Base-by-base conservation (phyloP, 2,329 filamentous ascomycete species). In the Byssothecium circinans region DNA sequence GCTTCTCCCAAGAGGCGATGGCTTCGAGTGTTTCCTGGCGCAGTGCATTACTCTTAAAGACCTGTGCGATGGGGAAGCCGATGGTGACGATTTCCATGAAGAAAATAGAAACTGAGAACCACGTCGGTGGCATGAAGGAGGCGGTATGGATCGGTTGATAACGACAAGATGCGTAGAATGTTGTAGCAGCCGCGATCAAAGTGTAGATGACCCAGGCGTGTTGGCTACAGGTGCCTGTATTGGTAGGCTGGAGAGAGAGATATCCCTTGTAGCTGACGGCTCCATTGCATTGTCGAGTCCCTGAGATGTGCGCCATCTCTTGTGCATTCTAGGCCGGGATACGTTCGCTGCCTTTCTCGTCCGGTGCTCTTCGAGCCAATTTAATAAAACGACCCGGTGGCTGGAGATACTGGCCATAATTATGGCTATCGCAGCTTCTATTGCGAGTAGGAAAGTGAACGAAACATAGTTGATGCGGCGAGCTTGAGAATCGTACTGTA, bases 61-160 rank as follows among this genome's bases (percentile, higher is more conserved):
- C 57, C 34, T 65, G 62, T 20, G 57, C 8, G 27, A 68, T 67
- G 2, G 65, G 65, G 20, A 65, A 65, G 1, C 53, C 64, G 8
- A 70, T 65, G 1, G 58, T 62, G 37, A 60, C 57, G 10, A 67
- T 39, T 40, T 68, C 65, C 50, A 69, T 64, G 19, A 66, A 50
- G 40, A 63, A 62, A 20, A 70, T 69, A 30, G 54, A 68, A n/a
- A 66, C 29, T 1, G 59, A 51, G 39, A 69, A 67, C 64, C 65
- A 70, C 3, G 52, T 37, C 3, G 62, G 62, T 2, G 67, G 64
- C 8, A 60, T 54, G 14, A 67, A 50, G 14, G 59, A 50, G 4
- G 51, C 48, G 23, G 23, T 25, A 25, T 25, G 5, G 23, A 10
- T 25, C 10, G 23, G 10, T 25, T 25, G 23, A 10, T 25, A 25